phyloP scores from a whole-genome alignment of 1,284 basidiomycete genomes.

The Cutaneotrichosporon curvatum region DNA sequence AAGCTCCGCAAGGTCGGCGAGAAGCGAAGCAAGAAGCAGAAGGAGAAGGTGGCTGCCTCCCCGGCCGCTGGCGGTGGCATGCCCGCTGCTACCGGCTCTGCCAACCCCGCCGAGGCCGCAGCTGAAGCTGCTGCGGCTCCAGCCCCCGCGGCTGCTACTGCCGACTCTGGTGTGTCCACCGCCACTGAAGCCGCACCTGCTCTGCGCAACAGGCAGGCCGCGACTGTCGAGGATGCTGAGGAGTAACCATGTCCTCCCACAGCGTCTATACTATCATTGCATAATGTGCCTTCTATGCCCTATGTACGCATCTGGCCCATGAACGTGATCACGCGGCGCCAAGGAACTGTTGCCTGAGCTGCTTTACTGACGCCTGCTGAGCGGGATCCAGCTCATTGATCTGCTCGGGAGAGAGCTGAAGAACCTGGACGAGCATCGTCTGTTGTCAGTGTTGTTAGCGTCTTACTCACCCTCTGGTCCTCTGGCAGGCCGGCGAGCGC shows the following conservation, averaged over 20 bases:
- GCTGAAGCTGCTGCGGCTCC: constrained; percentile 4
- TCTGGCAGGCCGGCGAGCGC: constrained; percentile 39
- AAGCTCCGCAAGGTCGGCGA: constrained; percentile 48
- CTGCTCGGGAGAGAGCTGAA: constrained; percentile 77
- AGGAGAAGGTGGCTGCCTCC: constrained; percentile 1
- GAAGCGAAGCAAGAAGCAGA: constrained; percentile 15
- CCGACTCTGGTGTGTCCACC: constrained; percentile 2
- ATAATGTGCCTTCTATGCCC: background rate
- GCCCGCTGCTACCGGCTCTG: constrained; percentile 4
- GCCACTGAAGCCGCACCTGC: constrained; percentile 4
- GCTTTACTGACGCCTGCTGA: constrained; percentile 77
- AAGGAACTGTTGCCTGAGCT: constrained; percentile 51
- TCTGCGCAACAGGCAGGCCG: constrained; percentile 23
- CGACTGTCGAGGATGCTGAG: constrained; percentile 39
- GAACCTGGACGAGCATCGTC: constrained; percentile 78
- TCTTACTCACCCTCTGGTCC: constrained; percentile 43
- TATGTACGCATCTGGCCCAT: background rate
- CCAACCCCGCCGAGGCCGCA: constrained; percentile 11
- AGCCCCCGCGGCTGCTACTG: constrained; percentile 4
- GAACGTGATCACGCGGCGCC: constrained; percentile 19
- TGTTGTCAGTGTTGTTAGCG: constrained; percentile 33
- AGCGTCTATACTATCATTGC: too few relatives aligned
- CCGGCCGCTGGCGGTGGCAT: constrained; percentile 1
- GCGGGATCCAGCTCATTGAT: constrained; percentile 73
- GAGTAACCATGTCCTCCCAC: too few relatives aligned